Base-by-base conservation (phyloP, 805 yeast species). In the Candida gorgasii region DNA sequence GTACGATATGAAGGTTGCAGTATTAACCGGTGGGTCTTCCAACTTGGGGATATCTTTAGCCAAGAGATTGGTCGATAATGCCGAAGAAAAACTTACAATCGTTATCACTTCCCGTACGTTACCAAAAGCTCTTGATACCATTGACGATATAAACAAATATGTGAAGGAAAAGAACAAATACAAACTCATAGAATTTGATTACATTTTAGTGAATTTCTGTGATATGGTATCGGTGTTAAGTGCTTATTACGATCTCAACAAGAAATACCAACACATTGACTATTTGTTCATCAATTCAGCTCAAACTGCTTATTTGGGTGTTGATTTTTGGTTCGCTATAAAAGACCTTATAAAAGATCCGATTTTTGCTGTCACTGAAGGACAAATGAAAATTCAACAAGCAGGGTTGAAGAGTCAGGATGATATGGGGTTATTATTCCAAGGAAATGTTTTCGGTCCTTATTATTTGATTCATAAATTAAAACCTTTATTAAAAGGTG, bases 371-470 rank as follows among this genome's bases (percentile, higher is more conserved):
- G 92, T 84, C n/a, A 93, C 98, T 0, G 80, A 77, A 45, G 97
- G 97, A 7, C 80, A 82, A 1, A 90, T 86, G 65, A 89, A 92
- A 63, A 75, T 85, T 28, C 98, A 93, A 69, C 73, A 76, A 44
- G 73, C 79, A 13, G 97, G 97, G 3, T 82, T 83, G 18, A 80
- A 76, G 55, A 79, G 96, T 1, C 60, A 56, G 14, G 99, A 93
- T 62, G 89, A 79, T 0, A 53, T 92, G 71, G 97, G 98, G 1
- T 67, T 86, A 22, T 89, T 89, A 3, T 93, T 92, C 68, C 96
- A 93, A 63, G 95, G 93, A 4, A 93, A 93, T 58, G 96, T 92
- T n/a, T 88, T 93, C 65, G 96, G 96, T 0, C 98, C 98, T 2
- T 90, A 86, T 67, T 93, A 82, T 61, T 67, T 93, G 40, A 73